Evolutionary conservation across 257 asterid species (phyloP), one percentile per base, ranked within the genome.

Genomic region (Datura wrightii): DNA sequence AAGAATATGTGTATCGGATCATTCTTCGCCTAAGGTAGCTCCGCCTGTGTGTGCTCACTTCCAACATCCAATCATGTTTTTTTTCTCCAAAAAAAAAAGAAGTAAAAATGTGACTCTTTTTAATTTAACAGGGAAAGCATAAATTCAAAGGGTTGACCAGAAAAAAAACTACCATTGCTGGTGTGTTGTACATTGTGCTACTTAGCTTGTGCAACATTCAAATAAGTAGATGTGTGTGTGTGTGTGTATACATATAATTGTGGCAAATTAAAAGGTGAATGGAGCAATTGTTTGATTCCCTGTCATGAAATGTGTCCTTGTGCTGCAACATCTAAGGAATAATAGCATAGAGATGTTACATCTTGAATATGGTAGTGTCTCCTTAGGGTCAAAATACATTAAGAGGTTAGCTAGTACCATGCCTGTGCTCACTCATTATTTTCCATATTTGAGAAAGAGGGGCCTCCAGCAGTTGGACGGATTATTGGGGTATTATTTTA

Each of bases 341-440:
- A 42, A 42, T 60, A n/a, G 16, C 84, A 60, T 60, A 81, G 60
- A 60, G 37, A 60, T 81, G 84, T 44, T 81, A 50, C 59, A 65
- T 56, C 44, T 39, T 1, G 76, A 81, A 24, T 24, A 24, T 81
- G 84, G 46, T 60, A 60, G 60, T 62, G 78, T 58, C 76, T 60
- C 14, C 8, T 48, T 81, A 41, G 41, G 72, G 60, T 62, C 44
- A 58, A 81, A 81, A 48, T 67, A 80, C 65, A 62, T 74, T 59
- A 59, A 80, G 41, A 59, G 82, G 11, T 24, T 58, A 19, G 84
- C 84, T 60, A 81, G 72, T 46, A 62, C 74, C 84, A 81, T 81
- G 18, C 84, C 60, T 82, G 84, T 62, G 84, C 84, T 24, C 37
- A 44, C 60, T 82, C 46, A 82, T 62, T 54, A 44, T 82, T 37